Percentiles rank a stretch among this genome's conserved stretches.
phyloP scores from a whole-genome alignment of 169 alveolate genomes.

The Theileria parva region DNA sequence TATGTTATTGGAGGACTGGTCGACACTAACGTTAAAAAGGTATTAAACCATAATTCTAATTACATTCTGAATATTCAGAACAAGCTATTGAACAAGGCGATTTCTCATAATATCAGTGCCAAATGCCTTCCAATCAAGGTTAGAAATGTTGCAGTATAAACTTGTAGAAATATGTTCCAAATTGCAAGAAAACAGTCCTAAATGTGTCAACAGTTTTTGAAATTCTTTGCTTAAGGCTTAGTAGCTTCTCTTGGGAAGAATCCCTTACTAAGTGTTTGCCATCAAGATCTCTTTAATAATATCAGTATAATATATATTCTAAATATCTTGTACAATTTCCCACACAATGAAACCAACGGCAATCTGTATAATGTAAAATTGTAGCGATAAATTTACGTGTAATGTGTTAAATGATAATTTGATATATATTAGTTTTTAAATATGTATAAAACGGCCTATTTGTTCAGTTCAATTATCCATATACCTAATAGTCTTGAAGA shows the following conservation, averaged over 20 bases:
- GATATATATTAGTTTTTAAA: not conserved
- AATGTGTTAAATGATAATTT: not conserved
- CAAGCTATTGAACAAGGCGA: slow-evolving; percentile 27
- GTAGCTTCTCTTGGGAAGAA: slow-evolving; percentile 57
- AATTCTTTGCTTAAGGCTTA: slow-evolving; percentile 43
- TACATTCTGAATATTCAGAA: slow-evolving; percentile 7
- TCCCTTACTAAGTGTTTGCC: slow-evolving; percentile 57
- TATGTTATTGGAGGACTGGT: slow-evolving; percentile 66
- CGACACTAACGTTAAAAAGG: slow-evolving; percentile 55
- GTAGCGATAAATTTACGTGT: too few species aligned
- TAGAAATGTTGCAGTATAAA: not conserved
- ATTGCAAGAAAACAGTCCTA: slow-evolving; percentile 57
- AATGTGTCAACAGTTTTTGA: slow-evolving; percentile 58
- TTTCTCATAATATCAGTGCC: slow-evolving; percentile 23
- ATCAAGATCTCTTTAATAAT: not conserved
- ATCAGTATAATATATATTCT: too few species aligned
- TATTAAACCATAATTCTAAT: not conserved
- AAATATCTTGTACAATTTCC: not conserved
- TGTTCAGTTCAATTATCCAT: slow-evolving; percentile 55
- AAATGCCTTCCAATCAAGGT: slow-evolving; percentile 57
- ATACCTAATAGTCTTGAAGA: slow-evolving; percentile 17
- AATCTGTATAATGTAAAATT: not conserved
- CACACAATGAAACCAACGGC: not conserved
- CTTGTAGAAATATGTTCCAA: slow-evolving; percentile 57
- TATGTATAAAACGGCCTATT: slow-evolving; percentile 61